phyloP scores from a whole-genome alignment of 1,139 yeast species.

The Entelexis sorbosivorans region DNA sequence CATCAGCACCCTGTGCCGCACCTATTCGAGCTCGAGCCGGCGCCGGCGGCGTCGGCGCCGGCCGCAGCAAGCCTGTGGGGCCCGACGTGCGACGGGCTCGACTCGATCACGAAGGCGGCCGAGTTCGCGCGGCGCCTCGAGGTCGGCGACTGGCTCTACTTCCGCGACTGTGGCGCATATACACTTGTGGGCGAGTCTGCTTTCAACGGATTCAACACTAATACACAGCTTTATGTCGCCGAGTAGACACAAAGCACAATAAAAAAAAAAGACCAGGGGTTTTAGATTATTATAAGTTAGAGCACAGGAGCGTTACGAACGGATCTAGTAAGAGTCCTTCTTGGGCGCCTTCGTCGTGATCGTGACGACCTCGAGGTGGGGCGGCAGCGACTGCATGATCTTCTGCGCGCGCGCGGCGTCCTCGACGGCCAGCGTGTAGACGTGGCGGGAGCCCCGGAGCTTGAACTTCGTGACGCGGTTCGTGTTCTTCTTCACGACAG shows the following conservation, averaged over 20 bases:
- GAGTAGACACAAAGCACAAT: slow-evolving; percentile 23
- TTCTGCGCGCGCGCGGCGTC: slow-evolving; percentile 98
- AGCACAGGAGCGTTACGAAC: not conserved
- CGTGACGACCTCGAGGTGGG: slow-evolving; percentile 65
- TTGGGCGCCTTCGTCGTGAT: slow-evolving; percentile 29
- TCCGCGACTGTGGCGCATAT: slow-evolving; percentile 83
- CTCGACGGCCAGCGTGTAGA: slow-evolving; percentile 91
- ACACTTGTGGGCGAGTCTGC: slow-evolving; percentile 81
- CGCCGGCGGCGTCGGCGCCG: not conserved
- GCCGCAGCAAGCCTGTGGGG: slow-evolving; percentile 73
- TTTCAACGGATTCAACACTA: slow-evolving; percentile 69
- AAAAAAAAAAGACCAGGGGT: not conserved
- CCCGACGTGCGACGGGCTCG: slow-evolving; percentile 96
- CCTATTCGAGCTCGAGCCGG: slow-evolving; percentile 34
- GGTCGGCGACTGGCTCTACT: slow-evolving; percentile 90
- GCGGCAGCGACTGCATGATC: slow-evolving; percentile 96
- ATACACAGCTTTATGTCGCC: slow-evolving; percentile 52
- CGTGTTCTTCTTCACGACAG: slow-evolving; percentile 81
- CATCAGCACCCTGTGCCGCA: slow-evolving; percentile 71
- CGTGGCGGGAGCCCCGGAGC: slow-evolving; percentile 92
- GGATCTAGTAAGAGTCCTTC: slow-evolving; percentile 20
- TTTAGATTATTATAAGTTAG: slow-evolving; percentile 5
- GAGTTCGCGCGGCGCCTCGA: slow-evolving; percentile 48
- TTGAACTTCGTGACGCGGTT: slow-evolving; percentile 95
- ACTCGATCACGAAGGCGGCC: slow-evolving; percentile 54